These are phyloP conservation scores for Coniochaeta hoffmannii DNA, from an alignment of 2,329 filamentous ascomycete species.

Conservation along the genomic window DNA sequence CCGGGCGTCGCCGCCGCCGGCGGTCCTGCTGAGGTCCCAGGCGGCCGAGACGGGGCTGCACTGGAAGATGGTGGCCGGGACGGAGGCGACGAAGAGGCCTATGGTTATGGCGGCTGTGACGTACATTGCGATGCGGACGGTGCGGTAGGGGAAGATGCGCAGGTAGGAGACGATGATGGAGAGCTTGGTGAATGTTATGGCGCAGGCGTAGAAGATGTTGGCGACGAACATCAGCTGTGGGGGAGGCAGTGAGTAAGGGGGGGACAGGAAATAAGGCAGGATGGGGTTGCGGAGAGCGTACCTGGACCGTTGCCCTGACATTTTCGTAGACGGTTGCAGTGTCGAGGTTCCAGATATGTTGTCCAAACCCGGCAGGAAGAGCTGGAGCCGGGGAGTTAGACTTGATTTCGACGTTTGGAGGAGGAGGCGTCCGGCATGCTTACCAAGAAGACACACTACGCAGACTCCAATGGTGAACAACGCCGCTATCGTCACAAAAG, in stretches of 20 bases:
- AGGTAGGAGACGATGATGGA: slow-evolving; percentile 21
- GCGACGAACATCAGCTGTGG: slow-evolving; percentile 13
- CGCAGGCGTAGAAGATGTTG: slow-evolving; percentile 16
- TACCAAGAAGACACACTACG: slow-evolving; percentile 9
- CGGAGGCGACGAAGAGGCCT: slow-evolving; percentile 15
- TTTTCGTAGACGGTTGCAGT: slow-evolving; percentile 8
- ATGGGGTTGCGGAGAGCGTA: neutral
- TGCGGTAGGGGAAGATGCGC: slow-evolving; percentile 22
- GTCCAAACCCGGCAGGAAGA: slow-evolving; percentile 14
- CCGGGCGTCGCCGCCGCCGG: neutral
- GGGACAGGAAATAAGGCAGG: no score
- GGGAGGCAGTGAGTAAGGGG: neutral
- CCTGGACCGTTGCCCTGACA: slow-evolving; percentile 12
- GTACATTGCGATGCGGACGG: slow-evolving; percentile 19
- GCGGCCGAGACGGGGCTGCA: slow-evolving; percentile 18
- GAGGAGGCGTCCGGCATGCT: neutral
- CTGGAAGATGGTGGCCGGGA: slow-evolving; percentile 20
- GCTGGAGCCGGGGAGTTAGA: slow-evolving; percentile 4
- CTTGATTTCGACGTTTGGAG: neutral
- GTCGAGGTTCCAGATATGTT: slow-evolving; percentile 19
- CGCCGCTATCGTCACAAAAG: slow-evolving; percentile 14
- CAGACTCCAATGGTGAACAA: slow-evolving; percentile 14
- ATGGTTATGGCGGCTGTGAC: slow-evolving; percentile 21
- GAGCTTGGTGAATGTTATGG: slow-evolving; percentile 19
- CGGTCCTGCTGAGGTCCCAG: slow-evolving; percentile 19